phyloP scores from a whole-genome alignment of 192 early-diverging fungal genomes.

The Backusella circina region DNA sequence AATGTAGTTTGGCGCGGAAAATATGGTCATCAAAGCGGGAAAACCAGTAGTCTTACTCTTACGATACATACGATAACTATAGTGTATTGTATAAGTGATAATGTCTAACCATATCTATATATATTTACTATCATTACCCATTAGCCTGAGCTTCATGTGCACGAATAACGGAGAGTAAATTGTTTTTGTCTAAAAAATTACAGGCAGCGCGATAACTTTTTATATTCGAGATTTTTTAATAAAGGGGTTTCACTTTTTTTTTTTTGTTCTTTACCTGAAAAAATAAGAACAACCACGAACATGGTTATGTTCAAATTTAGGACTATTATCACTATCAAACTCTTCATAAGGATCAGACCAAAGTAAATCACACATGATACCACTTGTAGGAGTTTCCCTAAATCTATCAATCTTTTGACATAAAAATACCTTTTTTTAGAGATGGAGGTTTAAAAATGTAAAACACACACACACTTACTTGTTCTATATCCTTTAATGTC shows the following conservation, averaged over 20 bases:
- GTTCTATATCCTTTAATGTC: conserved; percentile 87
- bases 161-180: conserved; percentile 90
- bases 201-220: conserved; percentile 86
- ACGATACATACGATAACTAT: conserved; percentile 86
- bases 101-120: background rate
- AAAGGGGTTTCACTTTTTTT: background rate
- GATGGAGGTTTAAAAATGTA: conserved; percentile 73
- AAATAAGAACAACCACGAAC: conserved; percentile 92
- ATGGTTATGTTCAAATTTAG: conserved; percentile 87
- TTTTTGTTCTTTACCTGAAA: conserved; percentile 40
- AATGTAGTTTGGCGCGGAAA: conserved; percentile 96
- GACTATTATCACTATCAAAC: conserved; percentile 85
- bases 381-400: conserved; percentile 90
- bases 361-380: conserved; percentile 93
- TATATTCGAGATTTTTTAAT: background rate
- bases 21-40: conserved; percentile 95
- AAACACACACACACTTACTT: conserved; percentile 81
- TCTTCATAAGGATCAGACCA: conserved; percentile 94
- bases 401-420: conserved; percentile 67
- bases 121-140: conserved; percentile 36
- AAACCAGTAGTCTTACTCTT: conserved; percentile 93
- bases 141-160: conserved; percentile 99
- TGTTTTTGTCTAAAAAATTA: conserved; percentile 90
- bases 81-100: too few relatives aligned
- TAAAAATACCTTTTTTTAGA: background rate